Base-by-base conservation (phyloP, 148 eudicot genomes). In the Camellia japonica region DNA sequence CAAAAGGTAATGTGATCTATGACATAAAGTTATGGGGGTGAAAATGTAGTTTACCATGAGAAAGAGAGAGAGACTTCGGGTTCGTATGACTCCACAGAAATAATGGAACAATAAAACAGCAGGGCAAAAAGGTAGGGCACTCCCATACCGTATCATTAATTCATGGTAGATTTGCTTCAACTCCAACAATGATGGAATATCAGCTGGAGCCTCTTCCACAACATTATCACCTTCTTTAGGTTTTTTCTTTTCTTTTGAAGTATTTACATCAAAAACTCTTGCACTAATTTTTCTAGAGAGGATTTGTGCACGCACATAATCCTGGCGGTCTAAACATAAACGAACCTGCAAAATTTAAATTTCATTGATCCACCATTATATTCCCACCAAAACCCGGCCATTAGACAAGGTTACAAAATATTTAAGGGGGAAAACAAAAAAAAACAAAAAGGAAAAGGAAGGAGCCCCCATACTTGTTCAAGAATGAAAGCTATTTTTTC, bases 401-500 rank as follows among this genome's bases (percentile, higher is more conserved):
- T 58, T 58, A 14, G 56, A 43, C 8, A 55, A 18, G 38, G 8
- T 15, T 69, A 70, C 56, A 70, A 46, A 70, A 47, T 6, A 16
- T 16, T 46, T 44, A 30, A 30, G 30, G 30, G 30, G 30, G 30
- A 30, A 30, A 47, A 41, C 14, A 68, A 18, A 75, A 70, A 44
- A 42, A 49, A 56, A 70, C 46, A 23, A 68, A 12, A 74, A 12
- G 1, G 52, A 46, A 64, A 66, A 59, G 61, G 44, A 82, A 64
- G 78, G 46, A 19, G 18, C 6, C 23, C 46, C 69, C 92, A 70
- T 89, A 95, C 99, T 88, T 95, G 99, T 75, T 95, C 99, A 76
- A 95, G 97, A 84, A 95, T 93, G 80, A 95, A 95, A 42, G 97
- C 94, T 74, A 93, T 90, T 77, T 95, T 95, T 83, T 95, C 97